Conservation (phyloP, 257 asterid species). For the Fraxinus anomala region DNA sequence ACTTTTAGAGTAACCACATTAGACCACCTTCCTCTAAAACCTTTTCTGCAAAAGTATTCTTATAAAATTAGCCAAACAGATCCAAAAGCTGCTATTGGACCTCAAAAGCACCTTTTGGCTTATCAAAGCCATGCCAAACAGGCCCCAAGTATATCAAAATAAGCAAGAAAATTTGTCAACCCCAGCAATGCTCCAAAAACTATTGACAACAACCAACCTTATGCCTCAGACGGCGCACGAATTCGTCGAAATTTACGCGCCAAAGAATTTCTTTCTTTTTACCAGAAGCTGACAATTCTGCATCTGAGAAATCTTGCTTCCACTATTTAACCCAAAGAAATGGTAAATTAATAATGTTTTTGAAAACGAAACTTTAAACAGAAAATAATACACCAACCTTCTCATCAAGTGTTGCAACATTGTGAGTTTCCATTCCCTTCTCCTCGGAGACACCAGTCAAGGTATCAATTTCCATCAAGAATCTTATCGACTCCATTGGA, state of each 20-base stretch:
- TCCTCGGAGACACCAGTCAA: conserved; percentile 44
- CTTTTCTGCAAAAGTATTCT: too few species aligned
- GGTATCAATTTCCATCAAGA: conserved; percentile 49
- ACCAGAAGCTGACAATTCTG: conserved; percentile 39
- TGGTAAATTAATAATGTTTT: conserved; percentile 26
- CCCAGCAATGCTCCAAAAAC: background rate
- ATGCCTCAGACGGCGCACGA: conserved; percentile 59
- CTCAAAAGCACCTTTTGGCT: too few species aligned
- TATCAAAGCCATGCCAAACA: too few species aligned
- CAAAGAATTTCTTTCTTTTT: conserved; percentile 71
- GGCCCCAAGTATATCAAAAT: background rate
- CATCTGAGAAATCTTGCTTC: conserved; percentile 55
- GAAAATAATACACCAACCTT: conserved; percentile 58
- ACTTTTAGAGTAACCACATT: too few species aligned
- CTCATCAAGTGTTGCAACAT: conserved; percentile 36
- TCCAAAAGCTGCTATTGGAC: too few species aligned
- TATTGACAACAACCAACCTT: conserved; percentile 53
- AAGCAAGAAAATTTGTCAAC: background rate
- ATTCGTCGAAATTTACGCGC: conserved; percentile 91
- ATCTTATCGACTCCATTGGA: conserved; percentile 75
- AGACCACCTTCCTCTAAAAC: too few species aligned
- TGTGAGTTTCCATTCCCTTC: conserved; percentile 37
- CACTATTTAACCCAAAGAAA: conserved; percentile 48
- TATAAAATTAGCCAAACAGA: too few species aligned
- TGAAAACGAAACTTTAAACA: conserved; percentile 15